Evolutionary conservation across 2,329 filamentous ascomycete genomes (phyloP).

Genomic region (Thyridium curvatum): DNA sequence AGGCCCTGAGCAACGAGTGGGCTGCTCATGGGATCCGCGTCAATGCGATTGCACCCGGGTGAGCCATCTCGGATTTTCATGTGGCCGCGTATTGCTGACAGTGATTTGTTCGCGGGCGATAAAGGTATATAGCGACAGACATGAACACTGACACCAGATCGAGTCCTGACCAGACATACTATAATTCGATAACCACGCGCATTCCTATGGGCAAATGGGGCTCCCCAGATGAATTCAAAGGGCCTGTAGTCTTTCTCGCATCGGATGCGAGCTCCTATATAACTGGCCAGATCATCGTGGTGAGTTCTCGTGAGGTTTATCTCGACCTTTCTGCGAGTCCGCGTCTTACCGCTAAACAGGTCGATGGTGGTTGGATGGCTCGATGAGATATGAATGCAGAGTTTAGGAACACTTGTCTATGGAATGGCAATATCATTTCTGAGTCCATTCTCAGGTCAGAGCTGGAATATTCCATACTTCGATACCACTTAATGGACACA

Average conservation of each 20-base stretch:
- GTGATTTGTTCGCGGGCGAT: too few species aligned
- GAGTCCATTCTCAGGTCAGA: too few species aligned
- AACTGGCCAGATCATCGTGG: slow-evolving; percentile 1
- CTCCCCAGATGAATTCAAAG: slow-evolving; percentile 3
- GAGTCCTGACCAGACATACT: slow-evolving; percentile 1
- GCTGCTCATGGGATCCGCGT: slow-evolving; percentile 56
- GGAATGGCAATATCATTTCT: too few species aligned
- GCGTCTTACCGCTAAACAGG: slow-evolving; percentile 2
- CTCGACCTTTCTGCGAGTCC: too few species aligned
- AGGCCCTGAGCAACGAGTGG: slow-evolving; percentile 65
- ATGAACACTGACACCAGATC: slow-evolving; percentile 5
- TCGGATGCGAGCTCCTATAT: slow-evolving; percentile 3
- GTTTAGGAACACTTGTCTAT: too few species aligned
- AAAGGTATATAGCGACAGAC: slow-evolving; percentile 6
- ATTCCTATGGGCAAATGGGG: slow-evolving; percentile 3
- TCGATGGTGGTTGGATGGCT: too few species aligned
- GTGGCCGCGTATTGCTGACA: slow-evolving; percentile 27
- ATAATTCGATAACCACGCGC: slow-evolving; percentile 1
- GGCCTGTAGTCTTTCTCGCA: slow-evolving; percentile 3
- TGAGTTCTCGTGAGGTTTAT: neutral
- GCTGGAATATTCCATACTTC: too few species aligned
- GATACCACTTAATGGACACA: too few species aligned
- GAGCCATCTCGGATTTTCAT: slow-evolving; percentile 68
- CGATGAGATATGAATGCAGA: too few species aligned
- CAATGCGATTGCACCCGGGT: slow-evolving; percentile 65